phyloP scores from a whole-genome alignment of 352 stramenopile species.

The Globisporangium viniferum region DNA sequence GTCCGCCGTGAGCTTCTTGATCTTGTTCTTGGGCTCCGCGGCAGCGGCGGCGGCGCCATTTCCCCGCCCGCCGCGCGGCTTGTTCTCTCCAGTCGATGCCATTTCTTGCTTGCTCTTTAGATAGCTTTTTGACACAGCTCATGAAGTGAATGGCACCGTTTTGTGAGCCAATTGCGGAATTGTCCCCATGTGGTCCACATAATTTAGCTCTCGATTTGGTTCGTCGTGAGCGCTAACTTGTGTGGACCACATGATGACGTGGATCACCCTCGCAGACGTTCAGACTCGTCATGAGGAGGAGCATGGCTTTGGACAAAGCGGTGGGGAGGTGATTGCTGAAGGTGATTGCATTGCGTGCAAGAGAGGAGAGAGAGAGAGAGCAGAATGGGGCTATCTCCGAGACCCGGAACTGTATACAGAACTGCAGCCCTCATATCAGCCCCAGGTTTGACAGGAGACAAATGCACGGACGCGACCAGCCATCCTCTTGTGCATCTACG shows the following conservation, averaged over 20 bases:
- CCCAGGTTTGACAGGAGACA: not conserved
- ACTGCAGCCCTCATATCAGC: not conserved
- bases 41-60: not conserved
- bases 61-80: not conserved
- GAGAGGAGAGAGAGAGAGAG: not conserved
- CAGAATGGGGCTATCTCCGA: not conserved
- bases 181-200: not conserved
- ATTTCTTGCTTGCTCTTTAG: not conserved
- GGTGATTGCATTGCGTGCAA: not conserved
- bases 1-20: conserved; percentile 87
- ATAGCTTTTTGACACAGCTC: not conserved
- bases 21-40: conserved; percentile 50
- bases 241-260: not conserved
- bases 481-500: not conserved
- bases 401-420: not conserved
- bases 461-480: not conserved
- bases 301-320: not conserved
- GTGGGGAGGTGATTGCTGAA: not conserved
- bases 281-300: too few relatives aligned
- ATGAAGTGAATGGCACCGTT: not conserved
- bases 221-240: not conserved
- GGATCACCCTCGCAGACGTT: not conserved
- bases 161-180: not conserved
- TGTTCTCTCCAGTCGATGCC: conserved; percentile 1
- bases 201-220: not conserved